Evolutionary conservation across 371 early-diverging fungal species (phyloP), one percentile per base, ranked within the genome.

Genomic region (Mortierella sp.): DNA sequence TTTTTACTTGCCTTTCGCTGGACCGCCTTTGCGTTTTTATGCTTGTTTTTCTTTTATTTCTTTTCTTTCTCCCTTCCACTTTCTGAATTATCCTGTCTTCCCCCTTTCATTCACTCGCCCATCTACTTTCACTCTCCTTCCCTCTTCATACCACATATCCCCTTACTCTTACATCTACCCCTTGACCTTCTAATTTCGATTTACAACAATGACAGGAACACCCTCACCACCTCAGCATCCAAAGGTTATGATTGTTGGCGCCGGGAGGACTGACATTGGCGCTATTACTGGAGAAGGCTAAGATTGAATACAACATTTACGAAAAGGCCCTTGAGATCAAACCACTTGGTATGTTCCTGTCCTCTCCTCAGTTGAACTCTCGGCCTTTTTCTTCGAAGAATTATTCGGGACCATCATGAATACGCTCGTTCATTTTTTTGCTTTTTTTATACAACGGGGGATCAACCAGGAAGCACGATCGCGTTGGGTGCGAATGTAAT

Each of bases 211-310:
- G 58, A 19, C 58, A 0, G 19, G 1, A 34, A 13, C 53, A 29
- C n/a, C n/a, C n/a, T n/a, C n/a, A n/a, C n/a, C n/a, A n/a, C n/a
- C n/a, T n/a, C 53, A 19, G 9, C 43, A 63, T 0, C 24, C 48
- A 22, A 61, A 52, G 24, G 45, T 76, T n/a, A 39, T 70, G 10
- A 76, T 76, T 45, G 67, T 48, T 2, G 76, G 70, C 6, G 76
- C 66, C 16, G 71, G 72, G 72, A 26, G 72, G 72, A 1, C 52
- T 71, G 16, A 50, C 37, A 14, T 16, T 71, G 48, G 71, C 63
- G 0, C 8, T 65, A 6, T 34, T 71, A 10, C 39, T 71, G 40
- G 65, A 65, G 44, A 43, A 26, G 14, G 65, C 72, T 9, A 65
- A 65, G 8, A 41, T 71, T 29, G 53, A 40, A 5, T 52, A 72